phyloP scores from a whole-genome alignment of 129 eudicot species.

The sunflower (Helianthus annuus) region HanXRQr2.0-SUNRISE NC_035442.2:174968997-174969496 shows the following conservation, averaged over 20 bases:
- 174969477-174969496: slow-evolving; percentile 69
- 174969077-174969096: slow-evolving; percentile 81
- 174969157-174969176: slow-evolving; percentile 46
- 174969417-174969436: slow-evolving; percentile 50
- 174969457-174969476: slow-evolving; percentile 93
- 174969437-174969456: slow-evolving; percentile 73
- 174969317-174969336: slow-evolving; percentile 69
- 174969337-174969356: slow-evolving; percentile 36
- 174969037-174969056: slow-evolving; percentile 65
- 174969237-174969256: slow-evolving; percentile 23
- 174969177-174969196: slow-evolving; percentile 30
- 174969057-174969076: slow-evolving; percentile 66
- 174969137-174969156: slow-evolving; percentile 57
- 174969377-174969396: slow-evolving; percentile 75
- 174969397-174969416: slow-evolving; percentile 74
- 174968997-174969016: slow-evolving; percentile 58
- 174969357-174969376: slow-evolving; percentile 37
- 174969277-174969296: slow-evolving; percentile 51
- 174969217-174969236: slow-evolving; percentile 72
- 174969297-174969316: slow-evolving; percentile 71
- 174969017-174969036: slow-evolving; percentile 65
- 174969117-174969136: slow-evolving; percentile 61
- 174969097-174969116: slow-evolving; percentile 74
- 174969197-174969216: slow-evolving; percentile 67
- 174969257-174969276: slow-evolving; percentile 30